Base-by-base conservation (phyloP, 306 rosid species). In the Erythrophleum fordii region DNA sequence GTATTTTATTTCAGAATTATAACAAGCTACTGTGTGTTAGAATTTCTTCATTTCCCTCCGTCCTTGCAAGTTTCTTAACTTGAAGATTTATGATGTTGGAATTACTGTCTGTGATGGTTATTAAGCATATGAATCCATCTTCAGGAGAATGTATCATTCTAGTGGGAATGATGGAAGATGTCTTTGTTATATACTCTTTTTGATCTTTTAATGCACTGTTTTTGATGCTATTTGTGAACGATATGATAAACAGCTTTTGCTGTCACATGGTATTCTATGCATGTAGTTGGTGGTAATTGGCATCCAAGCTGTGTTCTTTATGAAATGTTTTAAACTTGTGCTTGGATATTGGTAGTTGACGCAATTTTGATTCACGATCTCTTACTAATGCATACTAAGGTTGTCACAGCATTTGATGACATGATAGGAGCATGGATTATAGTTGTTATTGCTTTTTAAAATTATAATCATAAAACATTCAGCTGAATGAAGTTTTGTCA, bases 201-300 rank as follows among this genome's bases (percentile, higher is more conserved):
- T 78, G 26, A 25, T 52, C 55, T 68, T 68, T 68, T 13, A 67
- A 17, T 45, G 18, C 60, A 51, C 4, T 34, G 10, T 17, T 59
- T 42, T 37, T 46, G 26, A 51, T 81, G 28, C 46, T 58, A 37
- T 67, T 78, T 56, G 46, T 71, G 67, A 85, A 31, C 73, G 70
- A 60, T 41, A 73, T 48, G 68, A 18, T 77, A 46, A 62, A 61
- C 35, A 84, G 34, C 35, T 58, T 72, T 85, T 73, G 51, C 65
- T 65, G 46, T 72, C 83, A 56, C 29, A 62, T 28, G 51, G 72
- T 80, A 58, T 77, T 75, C 72, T 69, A 60, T 37, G 39, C 65
- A 29, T 51, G 42, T 75, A 51, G 37, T 75, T 11, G 49, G 65
- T 48, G 78, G 44, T 51, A 25, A 68, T 28, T 48, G 64, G 26